Conservation (phyloP, 2,329 filamentous ascomycete species). For the Pseudodiploospora longispora region DNA sequence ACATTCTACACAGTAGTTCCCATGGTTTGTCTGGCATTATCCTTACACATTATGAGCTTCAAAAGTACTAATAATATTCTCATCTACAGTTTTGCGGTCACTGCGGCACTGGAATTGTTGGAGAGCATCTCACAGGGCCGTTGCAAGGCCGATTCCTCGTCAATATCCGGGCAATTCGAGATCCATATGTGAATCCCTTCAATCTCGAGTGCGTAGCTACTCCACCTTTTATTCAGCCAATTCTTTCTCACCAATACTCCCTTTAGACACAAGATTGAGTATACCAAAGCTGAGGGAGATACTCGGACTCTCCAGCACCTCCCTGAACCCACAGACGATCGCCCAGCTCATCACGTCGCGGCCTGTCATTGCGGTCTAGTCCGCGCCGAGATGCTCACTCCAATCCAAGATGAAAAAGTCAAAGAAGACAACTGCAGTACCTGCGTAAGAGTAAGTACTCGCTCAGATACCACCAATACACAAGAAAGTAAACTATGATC, state of each 20-base stretch:
- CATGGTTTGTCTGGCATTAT: no score
- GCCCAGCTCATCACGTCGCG: conserved; percentile 10
- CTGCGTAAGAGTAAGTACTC: conserved; percentile 18
- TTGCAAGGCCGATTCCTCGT: conserved; percentile 14
- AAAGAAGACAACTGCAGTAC: conserved; percentile 30
- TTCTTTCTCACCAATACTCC: no score
- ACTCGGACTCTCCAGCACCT: background rate
- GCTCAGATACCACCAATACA: background rate
- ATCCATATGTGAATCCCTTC: conserved; percentile 15
- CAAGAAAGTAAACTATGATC: background rate
- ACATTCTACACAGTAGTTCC: background rate
- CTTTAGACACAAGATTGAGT: no score
- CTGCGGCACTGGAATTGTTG: conserved; percentile 19
- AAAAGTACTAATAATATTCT: background rate
- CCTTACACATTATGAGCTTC: background rate
- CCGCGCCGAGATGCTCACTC: conserved; percentile 10
- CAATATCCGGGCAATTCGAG: conserved; percentile 17
- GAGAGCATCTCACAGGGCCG: conserved; percentile 15
- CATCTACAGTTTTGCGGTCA: conserved; percentile 16
- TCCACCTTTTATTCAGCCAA: no score
- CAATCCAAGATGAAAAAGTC: conserved; percentile 32
- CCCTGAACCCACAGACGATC: background rate
- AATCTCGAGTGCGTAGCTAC: conserved; percentile 12
- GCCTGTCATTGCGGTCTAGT: conserved; percentile 21
- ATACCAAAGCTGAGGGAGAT: background rate